A percentile compares a stretch with the other conserved stretches of the same genome.
These are phyloP conservation scores for Tetracladium marchalianum DNA, from an alignment of 495 filamentous ascomycete species.

Conservation along the genomic window DNA sequence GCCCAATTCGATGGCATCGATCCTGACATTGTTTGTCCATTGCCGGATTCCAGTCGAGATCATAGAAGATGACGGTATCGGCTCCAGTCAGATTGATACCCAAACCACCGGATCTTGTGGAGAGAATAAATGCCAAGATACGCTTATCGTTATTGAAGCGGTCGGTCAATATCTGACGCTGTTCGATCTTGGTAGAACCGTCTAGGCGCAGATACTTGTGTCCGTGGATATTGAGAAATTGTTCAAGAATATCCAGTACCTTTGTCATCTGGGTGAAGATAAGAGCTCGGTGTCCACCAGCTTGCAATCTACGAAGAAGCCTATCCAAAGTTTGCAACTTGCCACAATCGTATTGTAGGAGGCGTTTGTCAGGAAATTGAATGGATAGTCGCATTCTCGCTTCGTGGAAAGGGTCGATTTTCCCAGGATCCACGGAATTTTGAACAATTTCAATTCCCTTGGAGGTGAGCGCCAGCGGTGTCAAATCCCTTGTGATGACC, in stretches of 20 bases:
- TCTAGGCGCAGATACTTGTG: conserved; percentile 95
- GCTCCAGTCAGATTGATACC: conserved; percentile 96
- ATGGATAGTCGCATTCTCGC: conserved; percentile 86
- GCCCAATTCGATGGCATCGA: conserved; percentile 93
- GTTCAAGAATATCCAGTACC: conserved; percentile 93
- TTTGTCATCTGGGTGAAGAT: conserved; percentile 99
- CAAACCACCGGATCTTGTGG: conserved; percentile 85
- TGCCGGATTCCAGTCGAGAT: conserved; percentile 98
- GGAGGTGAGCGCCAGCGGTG: conserved; percentile 50
- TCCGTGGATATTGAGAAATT: conserved; percentile 95
- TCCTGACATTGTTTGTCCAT: conserved; percentile 99
- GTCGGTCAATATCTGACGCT: conserved; percentile 90
- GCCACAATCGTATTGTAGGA: conserved; percentile 95
- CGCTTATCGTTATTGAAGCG: conserved; percentile 92
- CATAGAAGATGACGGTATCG: conserved; percentile 98
- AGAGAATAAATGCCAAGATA: conserved; percentile 91
- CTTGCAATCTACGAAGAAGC: conserved; percentile 77
- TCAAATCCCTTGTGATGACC: conserved; percentile 70
- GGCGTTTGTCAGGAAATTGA: conserved; percentile 90
- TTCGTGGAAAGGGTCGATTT: conserved; percentile 80
- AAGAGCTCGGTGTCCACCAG: conserved; percentile 81
- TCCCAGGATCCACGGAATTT: conserved; percentile 23
- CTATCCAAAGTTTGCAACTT: conserved; percentile 88
- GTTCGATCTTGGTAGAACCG: conserved; percentile 87
- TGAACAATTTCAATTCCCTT: conserved; percentile 51